Evolutionary conservation across 106 monocot species (phyloP).

Genomic region (Triglochin maritima): DNA sequence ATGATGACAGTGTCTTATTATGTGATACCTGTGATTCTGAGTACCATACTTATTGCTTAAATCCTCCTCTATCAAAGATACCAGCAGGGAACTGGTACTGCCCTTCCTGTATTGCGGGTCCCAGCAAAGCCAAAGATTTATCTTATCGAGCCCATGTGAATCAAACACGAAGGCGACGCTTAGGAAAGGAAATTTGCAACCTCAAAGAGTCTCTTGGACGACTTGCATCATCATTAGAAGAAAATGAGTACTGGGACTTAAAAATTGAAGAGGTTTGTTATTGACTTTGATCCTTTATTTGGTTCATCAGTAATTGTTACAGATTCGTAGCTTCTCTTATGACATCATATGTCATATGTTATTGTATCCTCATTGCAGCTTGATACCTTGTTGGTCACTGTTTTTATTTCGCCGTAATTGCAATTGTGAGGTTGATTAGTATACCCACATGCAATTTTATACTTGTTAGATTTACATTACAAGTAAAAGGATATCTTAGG

Average conservation of each 20-base stretch:
- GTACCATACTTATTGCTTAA: constrained; percentile 92
- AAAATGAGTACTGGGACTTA: constrained; percentile 89
- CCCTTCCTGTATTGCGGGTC: constrained; percentile 57
- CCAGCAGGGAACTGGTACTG: constrained; percentile 97
- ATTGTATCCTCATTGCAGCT: no score
- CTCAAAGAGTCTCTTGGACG: constrained; percentile 36
- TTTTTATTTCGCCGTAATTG: no score
- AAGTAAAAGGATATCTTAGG: no score
- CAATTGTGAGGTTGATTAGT: no score
- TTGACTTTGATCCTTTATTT: neutral
- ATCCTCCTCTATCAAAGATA: constrained; percentile 75
- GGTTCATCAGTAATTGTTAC: no score
- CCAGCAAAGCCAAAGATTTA: constrained; percentile 26
- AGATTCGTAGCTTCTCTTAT: no score
- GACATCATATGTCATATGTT: no score
- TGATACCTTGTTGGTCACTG: no score
- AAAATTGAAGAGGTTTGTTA: constrained; percentile 68
- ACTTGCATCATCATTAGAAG: constrained; percentile 50
- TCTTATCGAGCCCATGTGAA: constrained; percentile 9
- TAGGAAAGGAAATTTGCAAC: constrained; percentile 40
- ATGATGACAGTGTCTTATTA: constrained; percentile 88
- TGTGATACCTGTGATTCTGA: constrained; percentile 99
- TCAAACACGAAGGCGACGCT: constrained; percentile 18
- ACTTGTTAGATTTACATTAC: no score
- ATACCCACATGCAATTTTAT: no score